phyloP scores from a whole-genome alignment of 345 rosid species.

The Eucalyptus grandis region DNA sequence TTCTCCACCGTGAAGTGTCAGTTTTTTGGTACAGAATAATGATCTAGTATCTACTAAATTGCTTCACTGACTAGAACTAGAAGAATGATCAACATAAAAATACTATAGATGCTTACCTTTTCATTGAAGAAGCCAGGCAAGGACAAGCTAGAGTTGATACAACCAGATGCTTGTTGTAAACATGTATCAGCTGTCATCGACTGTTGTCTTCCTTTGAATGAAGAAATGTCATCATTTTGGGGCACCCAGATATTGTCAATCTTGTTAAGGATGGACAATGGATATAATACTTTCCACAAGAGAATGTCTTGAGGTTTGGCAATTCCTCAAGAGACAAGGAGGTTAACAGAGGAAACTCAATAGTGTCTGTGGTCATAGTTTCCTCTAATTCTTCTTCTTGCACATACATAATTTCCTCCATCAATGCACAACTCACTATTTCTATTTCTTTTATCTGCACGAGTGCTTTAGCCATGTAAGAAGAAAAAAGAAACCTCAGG shows the following conservation, averaged over 20 bases:
- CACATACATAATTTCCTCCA: too few relatives aligned
- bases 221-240: not conserved
- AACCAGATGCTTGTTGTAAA: not conserved
- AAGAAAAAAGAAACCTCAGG: too few relatives aligned
- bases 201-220: accelerated
- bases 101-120: too few relatives aligned
- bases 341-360: not conserved
- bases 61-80: too few relatives aligned
- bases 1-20: not conserved
- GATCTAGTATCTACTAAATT: not conserved
- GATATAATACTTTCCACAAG: accelerated
- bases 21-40: not conserved
- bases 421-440: too few relatives aligned
- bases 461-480: too few relatives aligned
- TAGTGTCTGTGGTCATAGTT: accelerated
- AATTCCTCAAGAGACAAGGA: not conserved
- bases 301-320: not conserved
- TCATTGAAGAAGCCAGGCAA: too few relatives aligned
- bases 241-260: accelerated
- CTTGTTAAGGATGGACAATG: not conserved
- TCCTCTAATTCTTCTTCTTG: not conserved
- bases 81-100: accelerated
- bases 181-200: accelerated
- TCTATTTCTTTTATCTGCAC: too few relatives aligned
- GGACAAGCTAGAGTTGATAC: too few relatives aligned